A percentile compares a stretch with the other conserved stretches of the same genome.
These are phyloP conservation scores for Aspergillus clavatus DNA, from an alignment of 2,329 filamentous ascomycete genomes.

Conservation along the genomic window DNA sequence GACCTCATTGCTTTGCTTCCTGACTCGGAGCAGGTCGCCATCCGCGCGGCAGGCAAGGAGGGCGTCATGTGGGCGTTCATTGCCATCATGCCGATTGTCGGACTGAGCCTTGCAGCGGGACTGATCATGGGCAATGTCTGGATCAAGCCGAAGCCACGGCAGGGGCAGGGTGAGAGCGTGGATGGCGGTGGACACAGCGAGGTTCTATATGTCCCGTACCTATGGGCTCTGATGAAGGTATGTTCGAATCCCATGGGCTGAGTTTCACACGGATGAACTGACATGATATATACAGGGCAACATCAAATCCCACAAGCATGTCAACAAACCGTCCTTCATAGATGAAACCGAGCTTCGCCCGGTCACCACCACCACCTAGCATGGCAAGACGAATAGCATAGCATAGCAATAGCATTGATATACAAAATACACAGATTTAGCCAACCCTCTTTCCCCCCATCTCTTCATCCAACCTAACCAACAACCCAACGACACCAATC, in stretches of 20 bases:
- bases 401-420: background rate
- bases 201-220: conserved; percentile 28
- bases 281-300: conserved; percentile 17
- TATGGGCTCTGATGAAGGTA: conserved; percentile 30
- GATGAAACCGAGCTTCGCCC: background rate
- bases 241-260: background rate
- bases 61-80: conserved; percentile 65
- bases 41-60: conserved; percentile 45
- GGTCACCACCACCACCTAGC: background rate
- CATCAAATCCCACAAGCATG: conserved; percentile 22
- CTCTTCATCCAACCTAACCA: background rate
- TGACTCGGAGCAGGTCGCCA: conserved; percentile 28
- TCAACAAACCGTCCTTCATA: conserved; percentile 19
- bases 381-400: background rate
- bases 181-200: conserved; percentile 20
- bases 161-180: conserved; percentile 6
- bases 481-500: background rate
- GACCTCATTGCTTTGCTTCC: conserved; percentile 35
- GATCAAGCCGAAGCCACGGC: conserved; percentile 37
- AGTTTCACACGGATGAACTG: background rate
- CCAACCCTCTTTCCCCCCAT: background rate
- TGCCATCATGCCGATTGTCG: conserved; percentile 57
- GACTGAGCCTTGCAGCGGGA: conserved; percentile 43
- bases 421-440: background rate
- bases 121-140: conserved; percentile 49